Base-by-base conservation (phyloP, 768 basidiomycete genomes). In the Termitomyces heimii region DNA sequence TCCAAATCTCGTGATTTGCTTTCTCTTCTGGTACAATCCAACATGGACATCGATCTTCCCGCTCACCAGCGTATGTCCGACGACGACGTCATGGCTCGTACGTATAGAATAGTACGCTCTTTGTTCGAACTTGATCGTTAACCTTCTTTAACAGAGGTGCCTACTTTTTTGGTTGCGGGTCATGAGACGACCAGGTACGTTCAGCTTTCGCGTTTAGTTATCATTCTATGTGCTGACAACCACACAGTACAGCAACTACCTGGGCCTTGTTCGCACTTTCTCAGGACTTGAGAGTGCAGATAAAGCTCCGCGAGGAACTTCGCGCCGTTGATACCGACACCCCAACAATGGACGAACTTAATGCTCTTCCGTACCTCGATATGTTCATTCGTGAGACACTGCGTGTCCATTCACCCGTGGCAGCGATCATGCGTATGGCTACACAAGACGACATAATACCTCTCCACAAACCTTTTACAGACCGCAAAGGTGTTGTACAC, bases 301-400 rank as follows among this genome's bases (percentile, higher is more conserved):
- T 60, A 8, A 80, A 80, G 60, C 75, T 92, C 0, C 76, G 86
- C 0, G 73, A 80, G 2, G 88, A 91, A 63, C 71, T 86, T 1
- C 66, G 80, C 4, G 63, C 70, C 0, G 70, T 85, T 9, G 64
- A 74, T 0, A 83, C 81, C 0, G 82, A 86, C 13, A 80, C 71
- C 0, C 87, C 88, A 3, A 76, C 78, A 2, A 88, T 89, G 83
- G 88, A 91, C 37, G 78, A 84, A 35, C 76, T 92, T 0, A 79
- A 81, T 56, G 72, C 77, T 3, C 74, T 92, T 3, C 78, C 85
- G 0, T 89, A 87, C 63, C 81, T 92, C 20, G 89, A 89, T 60
- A 73, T 73, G n/a, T 78, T 87, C 13, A 73, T 86, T 2, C 77
- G 80, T 9, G 87, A 88, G 68, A 80, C 77, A 0, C 66, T 89